Conservation (phyloP, 1,139 yeast genomes). For the Saccharomyces hybrid region DNA sequence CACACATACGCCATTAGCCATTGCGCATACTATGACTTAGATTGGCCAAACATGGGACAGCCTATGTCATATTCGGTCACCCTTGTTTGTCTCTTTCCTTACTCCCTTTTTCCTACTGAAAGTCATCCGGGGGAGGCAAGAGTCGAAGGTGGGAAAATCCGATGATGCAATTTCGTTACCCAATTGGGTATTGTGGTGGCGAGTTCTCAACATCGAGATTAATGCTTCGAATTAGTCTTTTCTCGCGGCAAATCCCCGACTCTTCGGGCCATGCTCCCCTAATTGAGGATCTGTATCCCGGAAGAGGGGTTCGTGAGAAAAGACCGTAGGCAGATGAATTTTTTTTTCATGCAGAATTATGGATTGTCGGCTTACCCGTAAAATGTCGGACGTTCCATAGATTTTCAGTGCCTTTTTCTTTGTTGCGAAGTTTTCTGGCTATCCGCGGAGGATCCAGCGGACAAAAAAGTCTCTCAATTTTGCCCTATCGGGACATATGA, state of each 20-base stretch:
- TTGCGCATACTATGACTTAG: not conserved
- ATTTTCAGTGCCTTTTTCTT: not conserved
- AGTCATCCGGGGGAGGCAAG: not conserved
- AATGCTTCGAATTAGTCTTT: not conserved
- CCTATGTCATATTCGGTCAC: not conserved
- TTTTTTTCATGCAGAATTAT: not conserved
- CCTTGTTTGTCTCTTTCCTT: not conserved
- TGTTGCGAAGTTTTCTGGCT: not conserved
- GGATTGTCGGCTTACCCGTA: not conserved
- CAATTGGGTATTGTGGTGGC: not conserved
- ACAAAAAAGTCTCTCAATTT: not conserved
- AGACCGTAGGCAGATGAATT: not conserved
- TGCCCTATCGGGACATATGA: not conserved
- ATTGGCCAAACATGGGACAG: not conserved
- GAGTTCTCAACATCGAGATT: not conserved
- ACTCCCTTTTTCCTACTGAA: not conserved
- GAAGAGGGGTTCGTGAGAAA: not conserved
- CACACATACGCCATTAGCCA: not conserved
- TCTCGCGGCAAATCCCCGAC: not conserved
- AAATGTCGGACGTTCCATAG: not conserved
- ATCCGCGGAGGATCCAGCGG: slow-evolving; percentile 1
- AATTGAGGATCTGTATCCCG: not conserved
- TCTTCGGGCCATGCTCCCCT: not conserved
- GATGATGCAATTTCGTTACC: not conserved
- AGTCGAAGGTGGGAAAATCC: not conserved